Conservation (phyloP, 768 basidiomycete genomes). For the Calocybe indica region DNA sequence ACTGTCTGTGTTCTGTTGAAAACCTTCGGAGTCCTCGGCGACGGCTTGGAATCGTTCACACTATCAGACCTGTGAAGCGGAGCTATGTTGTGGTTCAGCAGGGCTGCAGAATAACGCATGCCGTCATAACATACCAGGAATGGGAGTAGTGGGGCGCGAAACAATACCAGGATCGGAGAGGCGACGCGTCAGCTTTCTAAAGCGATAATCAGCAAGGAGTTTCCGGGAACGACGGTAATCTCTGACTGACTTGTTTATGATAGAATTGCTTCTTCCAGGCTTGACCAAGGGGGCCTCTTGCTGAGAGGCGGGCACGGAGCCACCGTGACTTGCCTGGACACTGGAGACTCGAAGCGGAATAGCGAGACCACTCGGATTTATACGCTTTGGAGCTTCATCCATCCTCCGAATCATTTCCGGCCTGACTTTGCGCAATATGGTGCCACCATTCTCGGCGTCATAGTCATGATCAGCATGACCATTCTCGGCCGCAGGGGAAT, state of each 20-base stretch:
- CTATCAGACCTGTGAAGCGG: constrained; percentile 33
- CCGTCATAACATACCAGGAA: constrained; percentile 19
- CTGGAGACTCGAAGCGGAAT: constrained; percentile 18
- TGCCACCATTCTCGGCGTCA: constrained; percentile 10
- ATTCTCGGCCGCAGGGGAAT: constrained; percentile 14
- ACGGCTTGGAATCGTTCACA: constrained; percentile 12
- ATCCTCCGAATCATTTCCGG: constrained; percentile 77
- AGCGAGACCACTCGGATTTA: constrained; percentile 68
- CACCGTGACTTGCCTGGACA: constrained; percentile 6
- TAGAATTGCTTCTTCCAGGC: not conserved
- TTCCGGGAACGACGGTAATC: too few relatives aligned
- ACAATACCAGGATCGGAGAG: constrained; percentile 9
- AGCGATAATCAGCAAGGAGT: constrained; percentile 16
- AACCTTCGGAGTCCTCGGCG: constrained; percentile 11
- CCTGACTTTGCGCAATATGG: constrained; percentile 34
- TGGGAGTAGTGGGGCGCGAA: constrained; percentile 27
- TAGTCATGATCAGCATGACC: constrained; percentile 18
- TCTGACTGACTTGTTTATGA: too few relatives aligned
- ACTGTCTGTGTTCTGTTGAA: constrained; percentile 36
- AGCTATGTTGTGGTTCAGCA: constrained; percentile 11
- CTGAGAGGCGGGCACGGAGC: constrained; percentile 8
- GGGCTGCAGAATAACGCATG: not conserved
- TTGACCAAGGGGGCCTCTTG: not conserved
- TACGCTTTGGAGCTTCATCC: constrained; percentile 58
- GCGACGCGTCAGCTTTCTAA: not conserved